phyloP scores from a whole-genome alignment of 2,329 filamentous ascomycete genomes.

The Penicillium verrucosum region DNA sequence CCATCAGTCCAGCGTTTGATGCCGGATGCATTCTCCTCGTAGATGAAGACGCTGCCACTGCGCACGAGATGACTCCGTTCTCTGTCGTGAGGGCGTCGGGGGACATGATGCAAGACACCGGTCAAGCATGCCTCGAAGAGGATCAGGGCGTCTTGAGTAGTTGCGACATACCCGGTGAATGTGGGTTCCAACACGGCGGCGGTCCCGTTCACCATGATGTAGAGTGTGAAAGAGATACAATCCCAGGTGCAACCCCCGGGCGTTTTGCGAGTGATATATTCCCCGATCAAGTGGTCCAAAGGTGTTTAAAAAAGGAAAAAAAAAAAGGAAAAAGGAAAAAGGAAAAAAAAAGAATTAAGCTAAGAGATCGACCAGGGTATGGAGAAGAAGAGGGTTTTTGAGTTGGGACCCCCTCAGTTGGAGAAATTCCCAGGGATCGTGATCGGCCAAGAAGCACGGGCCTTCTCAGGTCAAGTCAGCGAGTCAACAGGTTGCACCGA shows the following conservation, averaged over 20 bases:
- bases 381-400: constrained; percentile 23
- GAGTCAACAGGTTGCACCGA: constrained; percentile 25
- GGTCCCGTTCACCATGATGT: constrained; percentile 43
- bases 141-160: constrained; percentile 71
- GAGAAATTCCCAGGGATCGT: constrained; percentile 20
- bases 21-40: constrained; percentile 83
- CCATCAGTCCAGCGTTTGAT: constrained; percentile 96
- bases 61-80: constrained; percentile 74
- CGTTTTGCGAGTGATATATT: constrained; percentile 4
- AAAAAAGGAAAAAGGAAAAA: constrained; percentile 17
- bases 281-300: background rate
- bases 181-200: constrained; percentile 58
- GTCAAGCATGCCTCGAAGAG: constrained; percentile 76
- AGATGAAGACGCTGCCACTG: constrained; percentile 85
- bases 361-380: constrained; percentile 31
- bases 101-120: constrained; percentile 69
- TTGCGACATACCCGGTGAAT: constrained; percentile 64
- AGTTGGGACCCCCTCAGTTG: constrained; percentile 24
- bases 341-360: constrained; percentile 21
- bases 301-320: constrained; percentile 8
- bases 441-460: constrained; percentile 25
- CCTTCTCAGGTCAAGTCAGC: constrained; percentile 16
- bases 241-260: constrained; percentile 2
- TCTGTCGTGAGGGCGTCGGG: constrained; percentile 79
- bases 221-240: constrained; percentile 8